Evolutionary conservation across 139 green algal genomes (phyloP), one percentile per base, ranked within the genome.

Genomic region (Chlamydomonas sp.): DNA sequence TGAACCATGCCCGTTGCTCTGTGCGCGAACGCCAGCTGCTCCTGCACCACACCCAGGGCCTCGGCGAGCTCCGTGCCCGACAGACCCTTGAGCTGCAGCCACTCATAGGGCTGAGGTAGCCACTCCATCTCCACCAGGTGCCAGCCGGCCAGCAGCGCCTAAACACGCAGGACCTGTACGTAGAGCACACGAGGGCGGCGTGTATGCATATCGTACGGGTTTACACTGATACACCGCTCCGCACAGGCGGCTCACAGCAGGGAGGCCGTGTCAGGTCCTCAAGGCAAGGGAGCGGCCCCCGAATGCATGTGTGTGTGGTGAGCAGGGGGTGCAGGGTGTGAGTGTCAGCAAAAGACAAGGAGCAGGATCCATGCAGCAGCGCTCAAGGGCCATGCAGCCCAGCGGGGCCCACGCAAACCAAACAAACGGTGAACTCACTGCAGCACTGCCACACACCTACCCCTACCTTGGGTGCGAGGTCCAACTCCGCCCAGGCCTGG

Each of bases 91-190:
- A 78, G 74, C 74, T 10, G 31, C 7, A 5, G 49, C 74, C 74
- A 78, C 74, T 78, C 49, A 18, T 49, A 49, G 31, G 49, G 7
- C 49, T 7, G 2, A 5, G 74, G 8, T 57, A 78, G 49, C 49
- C 49, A 78, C 74, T 78, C 74, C 74, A 78, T 78, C 74, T 78
- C 74, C 49, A 78, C 74, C 49, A 78, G 74, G 8, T 63, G 74
- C 74, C 74, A 78, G 7, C 74, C 74, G 8, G 8, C 74, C 5
- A 57, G 74, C 49, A 78, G 9, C 49, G 2, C 8, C 74, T 20
- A 0, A 4, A 18, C 49, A n/a, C 49, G 74, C 74, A 62, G 74
- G 2, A 78, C 49, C 74, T 78, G 74, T 12, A 58, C 31, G 71
- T 5, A 20, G 71, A 58, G 12, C 71, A 77, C 2, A 5, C 20